Evolutionary conservation across 169 alveolate species (phyloP).

Genomic region (Plasmodium gonderi): DNA sequence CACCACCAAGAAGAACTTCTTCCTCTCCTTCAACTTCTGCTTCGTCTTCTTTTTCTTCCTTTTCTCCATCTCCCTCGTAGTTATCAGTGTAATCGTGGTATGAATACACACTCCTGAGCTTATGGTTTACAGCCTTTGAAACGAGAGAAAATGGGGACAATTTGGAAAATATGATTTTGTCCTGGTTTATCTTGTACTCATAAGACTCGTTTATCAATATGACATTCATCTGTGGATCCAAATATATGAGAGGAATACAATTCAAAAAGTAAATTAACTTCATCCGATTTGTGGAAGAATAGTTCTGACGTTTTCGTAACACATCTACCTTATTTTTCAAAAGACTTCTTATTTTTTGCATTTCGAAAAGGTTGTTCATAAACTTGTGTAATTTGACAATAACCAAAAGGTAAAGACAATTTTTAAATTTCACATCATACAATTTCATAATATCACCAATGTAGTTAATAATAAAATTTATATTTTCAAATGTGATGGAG

Average conservation of each 20-base stretch:
- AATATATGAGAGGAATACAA: conserved; percentile 45
- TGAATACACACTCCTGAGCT: conserved; percentile 33
- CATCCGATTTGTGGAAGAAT: background rate
- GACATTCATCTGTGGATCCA: conserved; percentile 72
- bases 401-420: conserved; percentile 37
- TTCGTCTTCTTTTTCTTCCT: background rate
- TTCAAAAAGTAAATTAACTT: conserved; percentile 35
- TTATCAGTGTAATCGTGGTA: conserved; percentile 67
- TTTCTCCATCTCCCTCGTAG: background rate
- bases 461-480: conserved; percentile 32
- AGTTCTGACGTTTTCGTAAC: background rate
- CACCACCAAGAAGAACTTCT: background rate
- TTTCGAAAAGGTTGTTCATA: conserved; percentile 59
- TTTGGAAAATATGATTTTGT: conserved; percentile 49
- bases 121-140: conserved; percentile 6
- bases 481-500: conserved; percentile 26
- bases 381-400: conserved; percentile 55
- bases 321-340: conserved; percentile 11
- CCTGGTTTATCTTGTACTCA: conserved; percentile 36
- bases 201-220: conserved; percentile 54
- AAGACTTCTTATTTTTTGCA: conserved; percentile 17
- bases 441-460: conserved; percentile 54
- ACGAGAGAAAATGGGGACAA: conserved; percentile 60
- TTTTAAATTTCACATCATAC: conserved; percentile 21
- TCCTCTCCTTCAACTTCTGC: background rate